These are phyloP conservation scores for Jackrogersella minutella DNA, from an alignment of 495 filamentous ascomycete species.

Conservation along the genomic window DNA sequence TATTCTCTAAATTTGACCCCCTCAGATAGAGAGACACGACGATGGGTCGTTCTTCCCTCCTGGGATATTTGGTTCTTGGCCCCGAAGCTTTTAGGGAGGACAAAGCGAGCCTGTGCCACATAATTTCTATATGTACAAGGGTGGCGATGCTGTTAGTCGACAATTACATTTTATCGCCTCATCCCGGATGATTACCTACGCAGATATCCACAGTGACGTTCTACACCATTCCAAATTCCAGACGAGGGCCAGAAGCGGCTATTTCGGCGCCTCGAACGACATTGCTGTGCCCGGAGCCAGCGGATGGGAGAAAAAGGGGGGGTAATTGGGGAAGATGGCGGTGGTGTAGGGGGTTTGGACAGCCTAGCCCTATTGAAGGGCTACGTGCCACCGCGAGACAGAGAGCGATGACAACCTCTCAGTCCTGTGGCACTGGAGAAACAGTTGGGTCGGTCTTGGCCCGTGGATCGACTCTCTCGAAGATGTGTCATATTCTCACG, in stretches of 20 bases:
- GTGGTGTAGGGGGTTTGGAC: neutral
- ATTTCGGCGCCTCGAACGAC: neutral
- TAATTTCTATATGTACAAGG: neutral
- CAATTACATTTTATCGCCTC: constrained; percentile 4
- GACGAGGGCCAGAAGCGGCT: neutral
- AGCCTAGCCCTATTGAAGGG: constrained; percentile 11
- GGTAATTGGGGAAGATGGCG: neutral
- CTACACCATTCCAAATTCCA: neutral
- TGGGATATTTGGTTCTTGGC: neutral
- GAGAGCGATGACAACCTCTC: neutral
- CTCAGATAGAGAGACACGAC: neutral
- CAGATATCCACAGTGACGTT: constrained; percentile 1
- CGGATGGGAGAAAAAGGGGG: neutral
- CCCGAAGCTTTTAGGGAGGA: constrained; percentile 1
- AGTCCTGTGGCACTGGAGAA: constrained; percentile 8
- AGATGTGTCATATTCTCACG: neutral
- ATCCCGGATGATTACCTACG: neutral
- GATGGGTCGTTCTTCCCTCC: neutral
- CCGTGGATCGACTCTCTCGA: constrained; percentile 3
- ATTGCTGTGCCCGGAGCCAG: neutral
- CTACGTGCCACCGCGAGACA: neutral
- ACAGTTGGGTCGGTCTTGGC: neutral
- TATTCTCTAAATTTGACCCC: neutral
- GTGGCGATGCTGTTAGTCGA: neutral
- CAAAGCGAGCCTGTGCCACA: constrained; percentile 15